A percentile compares a stretch with the other conserved stretches of the same genome.
Conservation (phyloP, 306 rosid species). For the Erythrophleum fordii region DNA sequence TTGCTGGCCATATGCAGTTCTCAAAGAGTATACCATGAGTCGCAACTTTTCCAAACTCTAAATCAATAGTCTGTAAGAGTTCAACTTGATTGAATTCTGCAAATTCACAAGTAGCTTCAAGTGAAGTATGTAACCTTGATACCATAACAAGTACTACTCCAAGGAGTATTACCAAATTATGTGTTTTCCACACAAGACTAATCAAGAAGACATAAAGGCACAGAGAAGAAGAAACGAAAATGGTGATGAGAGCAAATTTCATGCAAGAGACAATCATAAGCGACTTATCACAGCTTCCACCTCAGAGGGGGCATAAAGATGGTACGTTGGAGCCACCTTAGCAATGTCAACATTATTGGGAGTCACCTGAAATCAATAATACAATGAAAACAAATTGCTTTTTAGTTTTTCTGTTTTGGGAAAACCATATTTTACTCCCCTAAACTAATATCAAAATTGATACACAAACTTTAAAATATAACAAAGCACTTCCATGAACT, state of each 20-base stretch:
- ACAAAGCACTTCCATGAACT: not conserved
- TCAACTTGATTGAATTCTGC: not conserved
- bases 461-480: not conserved
- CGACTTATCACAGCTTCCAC: constrained; percentile 93
- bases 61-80: not conserved
- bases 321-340: constrained; percentile 85
- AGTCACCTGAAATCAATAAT: constrained; percentile 67
- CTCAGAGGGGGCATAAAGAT: constrained; percentile 84
- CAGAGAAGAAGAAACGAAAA: constrained; percentile 1
- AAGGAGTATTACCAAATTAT: not conserved
- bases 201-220: constrained; percentile 10
- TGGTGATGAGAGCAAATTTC: constrained; percentile 21
- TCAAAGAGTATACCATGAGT: too few species aligned
- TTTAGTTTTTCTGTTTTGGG: not conserved
- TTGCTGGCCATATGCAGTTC: not conserved
- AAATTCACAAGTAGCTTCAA: not conserved
- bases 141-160: not conserved
- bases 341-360: constrained; percentile 97
- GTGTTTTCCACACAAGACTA: not conserved
- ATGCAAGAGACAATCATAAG: constrained; percentile 59
- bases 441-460: too few species aligned
- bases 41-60: not conserved
- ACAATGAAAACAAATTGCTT: constrained; percentile 3
- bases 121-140: not conserved
- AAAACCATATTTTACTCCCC: not conserved